Evolutionary conservation across 2,329 filamentous ascomycete genomes (phyloP).

Genomic region (Cladosporium sp.): DNA sequence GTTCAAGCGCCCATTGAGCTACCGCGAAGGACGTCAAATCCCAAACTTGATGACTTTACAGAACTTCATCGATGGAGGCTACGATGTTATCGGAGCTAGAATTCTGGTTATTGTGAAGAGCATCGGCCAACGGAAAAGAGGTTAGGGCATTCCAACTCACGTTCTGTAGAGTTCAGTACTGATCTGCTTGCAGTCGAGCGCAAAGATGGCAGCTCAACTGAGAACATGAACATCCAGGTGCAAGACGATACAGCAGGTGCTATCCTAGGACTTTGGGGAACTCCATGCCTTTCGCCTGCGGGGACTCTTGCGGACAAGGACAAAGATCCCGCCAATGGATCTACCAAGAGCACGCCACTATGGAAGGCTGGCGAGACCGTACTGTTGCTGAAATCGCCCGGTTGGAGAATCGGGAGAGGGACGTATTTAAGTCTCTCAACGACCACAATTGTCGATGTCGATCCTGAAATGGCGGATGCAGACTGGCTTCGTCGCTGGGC

Average conservation of each 20-base stretch:
- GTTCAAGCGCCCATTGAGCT: conserved; percentile 44
- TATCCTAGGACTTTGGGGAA: conserved; percentile 50
- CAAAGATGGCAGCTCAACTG: conserved; percentile 40
- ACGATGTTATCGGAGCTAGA: conserved; percentile 46
- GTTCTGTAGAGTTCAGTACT: not conserved
- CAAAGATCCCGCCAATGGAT: conserved; percentile 8
- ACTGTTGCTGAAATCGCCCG: conserved; percentile 25
- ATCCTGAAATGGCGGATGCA: conserved; percentile 50
- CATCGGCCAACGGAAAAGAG: conserved; percentile 46
- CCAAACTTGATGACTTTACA: conserved; percentile 51
- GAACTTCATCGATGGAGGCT: conserved; percentile 49
- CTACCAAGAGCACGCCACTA: not conserved
- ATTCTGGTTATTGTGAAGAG: conserved; percentile 55
- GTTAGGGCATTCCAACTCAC: conserved; percentile 25
- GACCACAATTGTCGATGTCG: conserved; percentile 48
- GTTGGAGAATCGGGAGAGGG: conserved; percentile 26
- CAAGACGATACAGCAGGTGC: conserved; percentile 54
- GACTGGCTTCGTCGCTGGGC: conserved; percentile 49
- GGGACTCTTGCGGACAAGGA: conserved; percentile 5
- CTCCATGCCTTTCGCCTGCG: conserved; percentile 33
- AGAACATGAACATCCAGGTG: conserved; percentile 46
- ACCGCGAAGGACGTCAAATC: conserved; percentile 32
- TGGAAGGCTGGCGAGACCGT: conserved; percentile 29
- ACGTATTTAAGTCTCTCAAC: conserved; percentile 32
- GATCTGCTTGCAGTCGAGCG: conserved; percentile 35